Evolutionary conservation across 345 rosid genomes (phyloP), one percentile per base, ranked within the genome.

Genomic region (Angophora floribunda): DNA sequence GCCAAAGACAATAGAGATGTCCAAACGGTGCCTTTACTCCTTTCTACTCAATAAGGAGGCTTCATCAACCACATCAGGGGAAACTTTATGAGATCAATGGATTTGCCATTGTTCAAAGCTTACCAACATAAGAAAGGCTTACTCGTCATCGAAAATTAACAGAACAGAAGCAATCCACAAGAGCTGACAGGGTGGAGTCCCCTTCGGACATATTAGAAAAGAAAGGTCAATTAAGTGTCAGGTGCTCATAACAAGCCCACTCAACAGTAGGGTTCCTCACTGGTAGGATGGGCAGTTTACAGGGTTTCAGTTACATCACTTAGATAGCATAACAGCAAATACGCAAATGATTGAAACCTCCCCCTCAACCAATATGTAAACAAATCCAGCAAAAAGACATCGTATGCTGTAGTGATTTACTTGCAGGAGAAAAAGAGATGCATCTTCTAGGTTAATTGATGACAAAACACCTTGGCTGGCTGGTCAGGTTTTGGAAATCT

Each of bases 401-500:
- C 16, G 14, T 32, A 61, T 61, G 13, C 16, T 28, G 30, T 26
- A 28, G 32, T 28, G 28, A 12, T 61, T 61, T 61, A 61, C 32
- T 61, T 13, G 32, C 30, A 61, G 13, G 28, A 61, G 30, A 13
- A 61, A 47, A 87, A 32, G 13, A 36, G 44, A 78, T 9, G 70
- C 70, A 82, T 90, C 30, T 61, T 28, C 52, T 49, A 55, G 63
- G 26, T 51, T 51, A 57, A 36, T 21, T 30, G 85, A 41, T 87
- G n/a, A 32, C 78, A 53, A 89, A 95, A 92, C 89, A 98, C 99
- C 99, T 97, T 95, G 47, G 99, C 98, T 87, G 94, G 99, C 90
- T 94, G 98, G 91, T 97, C 98, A 86, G 98, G 97, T 93, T 98
- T 97, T 51, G 98, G 98, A 93, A 97, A 95, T 87, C 92, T 97